Evolutionary conservation across 306 rosid genomes (phyloP), one percentile per base, ranked within the genome.

Genomic region (Fragaria vesca): DNA sequence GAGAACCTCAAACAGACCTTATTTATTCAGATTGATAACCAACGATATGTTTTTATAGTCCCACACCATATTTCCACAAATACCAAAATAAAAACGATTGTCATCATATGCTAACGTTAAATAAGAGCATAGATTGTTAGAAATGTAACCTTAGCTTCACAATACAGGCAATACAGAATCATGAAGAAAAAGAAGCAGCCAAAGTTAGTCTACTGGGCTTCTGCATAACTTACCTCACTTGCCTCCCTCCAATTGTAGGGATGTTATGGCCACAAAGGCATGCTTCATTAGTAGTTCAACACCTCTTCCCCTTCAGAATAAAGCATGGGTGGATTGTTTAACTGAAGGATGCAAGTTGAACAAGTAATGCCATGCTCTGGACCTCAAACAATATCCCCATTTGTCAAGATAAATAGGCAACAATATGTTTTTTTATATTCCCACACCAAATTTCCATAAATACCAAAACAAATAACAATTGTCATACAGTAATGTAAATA

Each of bases 241-340:
- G 84, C 93, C 90, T 50, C 90, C 91, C 75, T 92, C 94, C 9
- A 6, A 43, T 40, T 5, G 8, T 9, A 43, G 0, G 46, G 46
- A 43, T 43, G 12, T 43, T 8, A 43, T 43, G 46, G 46, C 46
- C 46, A 43, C 12, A 43, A 7, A 8, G 43, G 46, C 46, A 43
- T 43, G 46, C 46, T 43, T 43, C 46, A 43, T 43, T 43, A 43
- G 46, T 43, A 8, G 46, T 8, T 43, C 46, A 43, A 43, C 46
- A 8, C 46, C 46, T 43, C 45, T 6, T 42, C 46, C 46, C 11
- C 46, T 43, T 43, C 46, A 8, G 46, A 43, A 43, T 10, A 43
- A 8, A 43, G 46, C 46, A 43, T 43, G 12, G 46, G 46, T 8
- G 46, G 46, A 43, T 43, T 43, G 46, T 43, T 43, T 43, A 43